Base-by-base conservation (phyloP, 179 eudicot genomes). In the Actinidia polygama region DNA sequence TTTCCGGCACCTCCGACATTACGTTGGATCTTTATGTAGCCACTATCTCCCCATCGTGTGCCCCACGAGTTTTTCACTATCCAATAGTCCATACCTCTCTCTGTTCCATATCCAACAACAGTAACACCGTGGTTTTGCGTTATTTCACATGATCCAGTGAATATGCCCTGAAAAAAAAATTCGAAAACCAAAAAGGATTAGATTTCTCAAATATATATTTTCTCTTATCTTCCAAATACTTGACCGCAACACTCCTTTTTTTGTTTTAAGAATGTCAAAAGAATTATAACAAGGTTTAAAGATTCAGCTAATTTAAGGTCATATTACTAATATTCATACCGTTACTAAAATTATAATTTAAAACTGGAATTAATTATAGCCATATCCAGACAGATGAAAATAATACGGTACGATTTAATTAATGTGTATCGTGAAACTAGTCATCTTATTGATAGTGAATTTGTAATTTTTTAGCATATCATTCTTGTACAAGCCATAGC, bases 31-130 rank as follows among this genome's bases (percentile, higher is more conserved):
- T 90, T 89, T 9, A 92, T 75, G 88, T 92, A 92, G 7, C 91
- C 91, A 10, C 21, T 18, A 51, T 88, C 91, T 67, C 91, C 89
- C 91, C 91, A 86, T 69, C 53, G 24, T 9, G 44, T 10, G 0
- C 91, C 89, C 86, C 87, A 88, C 36, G 91, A 88, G 85, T 88
- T 88, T 53, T 63, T 84, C 24, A 88, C 91, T 3, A 88, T 88
- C 89, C 91, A 88, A 69, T 88, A 88, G 16, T 86, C 91, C 49
- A 49, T 30, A 0, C 89, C 87, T 2, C 83, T 47, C 36, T 86
- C 89, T 40, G 89, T 50, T 19, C 91, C 95, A 15, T 92, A 90
- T 16, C 95, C 95, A 82, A 91, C 91, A 47, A 90, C 91, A 7
- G 78, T 88, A 7, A 92, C 95, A 30, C 93, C 95, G 7, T 92